Percentiles rank a stretch among this genome's conserved stretches.
Conservation (phyloP, 2,329 filamentous ascomycete genomes). For the Ophiostoma pallidulum region DNA sequence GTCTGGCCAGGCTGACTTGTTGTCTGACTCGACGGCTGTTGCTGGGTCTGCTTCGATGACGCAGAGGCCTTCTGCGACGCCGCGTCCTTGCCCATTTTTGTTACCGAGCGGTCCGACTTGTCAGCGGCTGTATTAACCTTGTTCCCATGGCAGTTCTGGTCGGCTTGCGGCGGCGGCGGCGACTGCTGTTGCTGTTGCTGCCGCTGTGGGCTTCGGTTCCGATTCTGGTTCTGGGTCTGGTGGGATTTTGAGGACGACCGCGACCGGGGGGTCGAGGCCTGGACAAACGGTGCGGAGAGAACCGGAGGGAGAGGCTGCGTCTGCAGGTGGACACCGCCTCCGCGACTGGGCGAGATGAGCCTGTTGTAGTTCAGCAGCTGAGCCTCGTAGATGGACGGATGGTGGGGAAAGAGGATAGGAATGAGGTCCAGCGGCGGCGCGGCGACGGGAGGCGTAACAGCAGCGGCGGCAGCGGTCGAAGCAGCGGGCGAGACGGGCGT, state of each 20-base stretch:
- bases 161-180: conserved; percentile 9
- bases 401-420: conserved; percentile 49
- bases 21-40: neutral
- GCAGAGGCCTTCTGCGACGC: conserved; percentile 34
- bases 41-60: conserved; percentile 16
- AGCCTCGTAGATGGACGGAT: conserved; percentile 50
- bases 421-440: conserved; percentile 39
- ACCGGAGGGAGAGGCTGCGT: conserved; percentile 45
- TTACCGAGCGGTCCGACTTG: conserved; percentile 52
- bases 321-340: conserved; percentile 44
- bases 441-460: conserved; percentile 16
- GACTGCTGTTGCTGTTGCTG: conserved; percentile 34
- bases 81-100: conserved; percentile 47
- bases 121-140: conserved; percentile 45
- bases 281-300: conserved; percentile 46
- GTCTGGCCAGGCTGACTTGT: neutral
- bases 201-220: conserved; percentile 26
- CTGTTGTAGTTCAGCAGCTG: conserved; percentile 58
- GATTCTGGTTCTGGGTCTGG: conserved; percentile 28
- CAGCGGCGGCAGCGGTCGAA: conserved; percentile 15
- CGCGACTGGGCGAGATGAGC: conserved; percentile 48
- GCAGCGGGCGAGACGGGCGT: conserved; percentile 16
- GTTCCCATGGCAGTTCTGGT: conserved; percentile 53
- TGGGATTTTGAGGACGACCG: conserved; percentile 52
- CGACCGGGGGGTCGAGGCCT: conserved; percentile 43